phyloP scores from a whole-genome alignment of 495 filamentous ascomycete genomes.

The Podospora bellae-mahoneyi region DNA sequence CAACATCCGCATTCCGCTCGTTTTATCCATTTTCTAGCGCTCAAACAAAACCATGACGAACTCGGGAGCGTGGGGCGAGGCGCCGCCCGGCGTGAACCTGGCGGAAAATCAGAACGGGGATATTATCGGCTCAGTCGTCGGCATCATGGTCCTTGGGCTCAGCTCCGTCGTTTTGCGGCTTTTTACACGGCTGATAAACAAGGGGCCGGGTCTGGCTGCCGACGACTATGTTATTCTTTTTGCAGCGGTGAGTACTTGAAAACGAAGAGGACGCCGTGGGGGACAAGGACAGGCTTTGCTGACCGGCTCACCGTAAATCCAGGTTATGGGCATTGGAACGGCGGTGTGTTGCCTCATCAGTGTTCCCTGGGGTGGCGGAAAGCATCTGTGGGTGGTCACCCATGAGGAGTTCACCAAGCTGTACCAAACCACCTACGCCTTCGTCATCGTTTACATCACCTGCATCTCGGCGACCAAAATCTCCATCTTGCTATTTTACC shows the following conservation, averaged over 20 bases:
- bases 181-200: constrained; percentile 18
- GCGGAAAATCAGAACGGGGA: constrained; percentile 19
- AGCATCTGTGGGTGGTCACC: constrained; percentile 24
- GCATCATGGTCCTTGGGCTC: constrained; percentile 22
- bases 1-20: neutral
- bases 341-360: constrained; percentile 24
- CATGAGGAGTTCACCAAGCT: constrained; percentile 23
- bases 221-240: constrained; percentile 25
- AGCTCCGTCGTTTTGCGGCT: constrained; percentile 17
- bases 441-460: constrained; percentile 30
- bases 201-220: constrained; percentile 19
- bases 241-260: constrained; percentile 16
- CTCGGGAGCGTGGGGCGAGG: constrained; percentile 21
- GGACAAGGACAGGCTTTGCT: neutral
- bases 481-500: constrained; percentile 27
- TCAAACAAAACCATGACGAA: constrained; percentile 15
- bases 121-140: constrained; percentile 24
- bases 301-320: constrained; percentile 5
- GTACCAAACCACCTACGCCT: constrained; percentile 26
- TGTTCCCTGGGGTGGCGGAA: constrained; percentile 23
- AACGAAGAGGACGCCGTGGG: neutral
- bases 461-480: constrained; percentile 27
- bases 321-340: constrained; percentile 23
- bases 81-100: constrained; percentile 20
- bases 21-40: constrained; percentile 1